Conservation (phyloP, 2,329 filamentous ascomycete genomes). For the Cladosporium sp. region DNA sequence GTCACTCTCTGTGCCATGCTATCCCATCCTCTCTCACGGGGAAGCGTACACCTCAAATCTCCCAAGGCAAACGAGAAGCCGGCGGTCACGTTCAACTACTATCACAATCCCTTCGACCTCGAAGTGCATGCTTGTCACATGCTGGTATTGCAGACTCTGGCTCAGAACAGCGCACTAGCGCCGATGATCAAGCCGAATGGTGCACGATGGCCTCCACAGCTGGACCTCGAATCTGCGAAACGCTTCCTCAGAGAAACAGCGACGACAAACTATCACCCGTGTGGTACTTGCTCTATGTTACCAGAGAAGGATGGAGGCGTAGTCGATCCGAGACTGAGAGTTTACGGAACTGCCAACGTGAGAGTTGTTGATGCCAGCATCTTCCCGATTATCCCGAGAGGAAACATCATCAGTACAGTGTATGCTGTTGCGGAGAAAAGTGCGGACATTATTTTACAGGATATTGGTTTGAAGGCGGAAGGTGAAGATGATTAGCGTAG, state of each 20-base stretch:
- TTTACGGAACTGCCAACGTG: slow-evolving; percentile 40
- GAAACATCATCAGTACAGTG: slow-evolving; percentile 33
- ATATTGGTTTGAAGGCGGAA: slow-evolving; percentile 23
- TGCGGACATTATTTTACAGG: slow-evolving; percentile 34
- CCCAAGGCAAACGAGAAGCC: slow-evolving; percentile 25
- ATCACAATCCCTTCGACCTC: slow-evolving; percentile 33
- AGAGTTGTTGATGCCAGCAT: slow-evolving; percentile 40
- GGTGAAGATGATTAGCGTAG: neutral
- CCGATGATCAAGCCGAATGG: slow-evolving; percentile 27
- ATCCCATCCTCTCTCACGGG: slow-evolving; percentile 31
- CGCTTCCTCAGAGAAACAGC: slow-evolving; percentile 20
- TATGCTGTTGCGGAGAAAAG: slow-evolving; percentile 37
- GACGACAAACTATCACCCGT: slow-evolving; percentile 40
- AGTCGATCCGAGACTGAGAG: slow-evolving; percentile 39
- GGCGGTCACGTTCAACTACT: slow-evolving; percentile 32
- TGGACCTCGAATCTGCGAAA: slow-evolving; percentile 27
- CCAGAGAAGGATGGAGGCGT: slow-evolving; percentile 27
- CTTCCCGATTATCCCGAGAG: slow-evolving; percentile 36
- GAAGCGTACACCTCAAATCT: slow-evolving; percentile 31
- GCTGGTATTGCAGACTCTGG: slow-evolving; percentile 42
- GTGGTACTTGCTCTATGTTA: slow-evolving; percentile 41
- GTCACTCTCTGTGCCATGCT: slow-evolving; percentile 27
- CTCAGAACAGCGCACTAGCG: slow-evolving; percentile 41
- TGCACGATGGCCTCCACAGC: slow-evolving; percentile 14
- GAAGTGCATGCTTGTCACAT: slow-evolving; percentile 32